Conservation (phyloP, 2,329 filamentous ascomycete genomes). For the Xylaria sp. region DNA sequence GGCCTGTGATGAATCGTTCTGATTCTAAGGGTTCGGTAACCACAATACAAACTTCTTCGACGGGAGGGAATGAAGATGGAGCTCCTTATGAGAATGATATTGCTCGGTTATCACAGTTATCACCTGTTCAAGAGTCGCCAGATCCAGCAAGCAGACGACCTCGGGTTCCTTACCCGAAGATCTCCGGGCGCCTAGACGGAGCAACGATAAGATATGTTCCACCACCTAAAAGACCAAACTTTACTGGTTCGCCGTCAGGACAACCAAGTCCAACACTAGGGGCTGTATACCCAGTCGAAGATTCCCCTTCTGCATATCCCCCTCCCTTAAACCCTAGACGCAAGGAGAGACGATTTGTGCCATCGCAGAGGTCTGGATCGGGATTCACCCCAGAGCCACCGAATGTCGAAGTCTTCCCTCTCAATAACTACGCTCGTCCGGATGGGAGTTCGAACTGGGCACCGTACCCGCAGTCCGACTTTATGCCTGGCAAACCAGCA, state of each 20-base stretch:
- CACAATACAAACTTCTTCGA: conserved; percentile 52
- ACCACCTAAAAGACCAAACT: conserved; percentile 51
- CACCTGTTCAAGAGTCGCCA: conserved; percentile 63
- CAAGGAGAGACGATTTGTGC: conserved; percentile 26
- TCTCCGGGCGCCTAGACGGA: conserved; percentile 46
- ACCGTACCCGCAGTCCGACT: background rate
- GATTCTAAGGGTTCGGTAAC: conserved; percentile 52
- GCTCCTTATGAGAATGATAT: conserved; percentile 49
- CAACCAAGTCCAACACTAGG: conserved; percentile 59
- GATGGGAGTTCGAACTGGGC: conserved; percentile 5
- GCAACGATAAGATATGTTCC: conserved; percentile 48
- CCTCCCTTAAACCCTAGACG: conserved; percentile 44
- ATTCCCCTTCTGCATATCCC: conserved; percentile 45
- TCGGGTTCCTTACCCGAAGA: conserved; percentile 49
- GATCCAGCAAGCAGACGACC: conserved; percentile 49
- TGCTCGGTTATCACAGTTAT: conserved; percentile 53
- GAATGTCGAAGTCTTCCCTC: conserved; percentile 40
- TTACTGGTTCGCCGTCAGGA: conserved; percentile 51
- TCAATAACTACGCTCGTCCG: conserved; percentile 19
- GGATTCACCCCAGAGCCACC: conserved; percentile 46
- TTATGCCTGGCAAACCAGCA: background rate
- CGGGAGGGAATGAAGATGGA: conserved; percentile 48
- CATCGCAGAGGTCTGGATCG: conserved; percentile 41
- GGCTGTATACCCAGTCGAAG: conserved; percentile 43
- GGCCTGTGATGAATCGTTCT: conserved; percentile 40